Base-by-base conservation (phyloP, 176 grass and related monocot genomes). In the Musa schizocarpa region DNA sequence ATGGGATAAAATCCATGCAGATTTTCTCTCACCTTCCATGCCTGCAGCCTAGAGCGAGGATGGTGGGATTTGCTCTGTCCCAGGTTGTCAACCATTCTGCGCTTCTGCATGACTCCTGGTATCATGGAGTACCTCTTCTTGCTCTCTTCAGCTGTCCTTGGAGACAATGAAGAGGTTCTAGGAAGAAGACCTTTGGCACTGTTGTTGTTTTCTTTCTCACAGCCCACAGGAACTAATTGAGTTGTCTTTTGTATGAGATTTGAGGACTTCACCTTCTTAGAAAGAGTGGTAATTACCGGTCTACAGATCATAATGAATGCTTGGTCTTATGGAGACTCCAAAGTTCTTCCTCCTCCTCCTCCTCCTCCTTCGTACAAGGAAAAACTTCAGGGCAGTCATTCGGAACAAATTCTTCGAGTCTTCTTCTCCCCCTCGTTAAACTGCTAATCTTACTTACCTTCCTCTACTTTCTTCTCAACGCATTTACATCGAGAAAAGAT, bases 1-100 rank as follows among this genome's bases (percentile, higher is more conserved):
- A 19, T 62, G 57, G 6, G 20, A 17, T n/a, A 19, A 62, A 14
- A 62, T n/a, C 57, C 57, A 62, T 62, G 57, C 57, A 62, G 57
- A 14, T 21, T 69, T 22, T 27, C 11, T 66, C 11, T 66, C 63
- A 24, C 16, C 48, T 29, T 69, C 65, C 11, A 43, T 43, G 34
- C 34, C 34, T 5, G 17, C 12, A 69, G 67, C 48, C 29, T 2
- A 17, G 48, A 62, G 57, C 0, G 57, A 61, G 66, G 24, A 20
- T 19, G 27, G 13, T 69, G 67, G 67, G 67, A n/a, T 69, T 69
- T 69, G 67, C 48, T 69, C 48, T 69, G 67, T 69, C 67, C 16
- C 48, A 69, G 67, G 25, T 69, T 50, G 26, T 69, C 67, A 12
- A 50, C 16, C 26, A 69, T 69, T 69, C 67, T 69, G 25, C 67